phyloP scores from a whole-genome alignment of 495 filamentous ascomycete genomes.

The Podospora tetraspora region DNA sequence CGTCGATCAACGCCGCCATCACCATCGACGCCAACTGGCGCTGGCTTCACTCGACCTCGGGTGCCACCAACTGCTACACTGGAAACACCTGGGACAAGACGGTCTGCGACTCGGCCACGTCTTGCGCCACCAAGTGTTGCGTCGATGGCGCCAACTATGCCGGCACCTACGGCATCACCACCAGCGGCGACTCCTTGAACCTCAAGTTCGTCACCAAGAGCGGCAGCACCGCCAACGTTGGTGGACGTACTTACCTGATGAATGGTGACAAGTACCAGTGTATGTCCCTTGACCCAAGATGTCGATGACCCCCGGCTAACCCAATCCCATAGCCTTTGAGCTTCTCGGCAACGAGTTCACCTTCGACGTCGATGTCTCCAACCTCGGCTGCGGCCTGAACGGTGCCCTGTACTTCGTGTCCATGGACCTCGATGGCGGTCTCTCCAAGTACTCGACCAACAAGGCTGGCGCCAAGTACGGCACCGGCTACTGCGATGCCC shows the following conservation, averaged over 20 bases:
- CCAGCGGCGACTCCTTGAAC: slow-evolving; percentile 44
- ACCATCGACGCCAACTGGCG: slow-evolving; percentile 51
- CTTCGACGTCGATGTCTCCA: slow-evolving; percentile 56
- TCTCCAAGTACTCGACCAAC: slow-evolving; percentile 47
- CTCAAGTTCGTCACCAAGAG: slow-evolving; percentile 54
- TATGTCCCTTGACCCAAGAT: slow-evolving; percentile 6
- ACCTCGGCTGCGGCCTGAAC: slow-evolving; percentile 51
- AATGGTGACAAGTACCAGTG: slow-evolving; percentile 49
- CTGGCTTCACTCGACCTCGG: slow-evolving; percentile 39
- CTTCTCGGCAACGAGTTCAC: slow-evolving; percentile 55
- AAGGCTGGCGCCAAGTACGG: slow-evolving; percentile 56
- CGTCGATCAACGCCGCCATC: slow-evolving; percentile 33
- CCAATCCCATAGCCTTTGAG: slow-evolving; percentile 34
- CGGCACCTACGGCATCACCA: slow-evolving; percentile 44
- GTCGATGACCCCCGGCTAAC: not conserved
- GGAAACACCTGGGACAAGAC: slow-evolving; percentile 45
- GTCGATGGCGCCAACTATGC: slow-evolving; percentile 46
- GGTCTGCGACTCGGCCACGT: slow-evolving; percentile 32
- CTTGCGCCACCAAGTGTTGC: slow-evolving; percentile 44
- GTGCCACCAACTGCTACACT: slow-evolving; percentile 45
- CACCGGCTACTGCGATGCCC: slow-evolving; percentile 55
- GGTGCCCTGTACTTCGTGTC: slow-evolving; percentile 56
- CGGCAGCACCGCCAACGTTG: slow-evolving; percentile 45
- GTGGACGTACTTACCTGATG: slow-evolving; percentile 55
- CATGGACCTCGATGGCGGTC: slow-evolving; percentile 54